Percentiles rank a stretch among this genome's conserved stretches.
Evolutionary conservation across 1,284 basidiomycete genomes (phyloP).

Genomic region (Gastroboletus turbinatus): DNA sequence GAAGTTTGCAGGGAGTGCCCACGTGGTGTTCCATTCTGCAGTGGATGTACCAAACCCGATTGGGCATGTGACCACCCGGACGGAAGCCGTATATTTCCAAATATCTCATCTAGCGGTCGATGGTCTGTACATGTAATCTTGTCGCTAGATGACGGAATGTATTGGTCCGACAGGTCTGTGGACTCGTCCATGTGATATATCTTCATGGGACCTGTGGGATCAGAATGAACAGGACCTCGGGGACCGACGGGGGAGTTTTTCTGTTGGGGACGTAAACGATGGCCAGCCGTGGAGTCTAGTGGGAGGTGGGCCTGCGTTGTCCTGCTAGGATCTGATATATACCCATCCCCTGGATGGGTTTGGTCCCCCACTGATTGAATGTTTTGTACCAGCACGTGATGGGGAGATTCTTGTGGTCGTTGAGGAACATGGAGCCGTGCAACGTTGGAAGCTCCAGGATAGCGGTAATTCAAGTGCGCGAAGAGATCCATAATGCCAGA

Average conservation of each 20-base stretch:
- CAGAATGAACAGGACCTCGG: background rate
- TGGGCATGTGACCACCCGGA: background rate
- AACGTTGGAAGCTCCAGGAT: constrained; percentile 9
- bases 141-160: constrained; percentile 31
- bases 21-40: constrained; percentile 2
- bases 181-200: background rate
- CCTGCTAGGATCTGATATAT: background rate
- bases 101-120: constrained; percentile 29
- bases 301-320: background rate
- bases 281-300: background rate
- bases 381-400: background rate
- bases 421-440: background rate
- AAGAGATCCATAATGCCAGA: constrained; percentile 20
- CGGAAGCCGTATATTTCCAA: constrained; percentile 8
- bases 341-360: background rate
- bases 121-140: constrained; percentile 30
- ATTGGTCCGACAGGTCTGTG: constrained; percentile 18
- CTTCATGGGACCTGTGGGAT: background rate
- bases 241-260: background rate
- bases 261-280: background rate
- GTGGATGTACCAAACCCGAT: background rate
- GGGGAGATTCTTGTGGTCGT: background rate
- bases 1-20: background rate
- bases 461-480: constrained; percentile 17
- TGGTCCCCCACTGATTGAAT: constrained; percentile 2